Evolutionary conservation across 225 moss, liverwort and hornwort genomes (phyloP).

Genomic region (Thuidium tamariscinum): DNA sequence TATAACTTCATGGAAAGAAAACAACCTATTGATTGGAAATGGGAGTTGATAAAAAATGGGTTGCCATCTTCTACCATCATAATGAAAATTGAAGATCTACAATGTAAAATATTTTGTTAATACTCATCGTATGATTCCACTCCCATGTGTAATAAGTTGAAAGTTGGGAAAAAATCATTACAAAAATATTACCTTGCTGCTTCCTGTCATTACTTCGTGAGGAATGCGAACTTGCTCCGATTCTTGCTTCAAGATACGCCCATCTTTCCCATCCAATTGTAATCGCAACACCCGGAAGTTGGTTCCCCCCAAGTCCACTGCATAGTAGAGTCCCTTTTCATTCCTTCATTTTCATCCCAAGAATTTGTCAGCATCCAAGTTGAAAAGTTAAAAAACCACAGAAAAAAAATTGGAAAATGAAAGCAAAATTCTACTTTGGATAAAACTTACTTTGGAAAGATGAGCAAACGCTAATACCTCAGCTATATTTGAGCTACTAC

Average conservation of each 20-base stretch:
- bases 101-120: neutral
- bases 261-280: slow-evolving; percentile 67
- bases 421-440: neutral
- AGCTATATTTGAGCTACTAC: neutral
- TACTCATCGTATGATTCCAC: neutral
- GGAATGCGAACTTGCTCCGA: slow-evolving; percentile 74
- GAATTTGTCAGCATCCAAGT: neutral
- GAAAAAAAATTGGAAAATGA: neutral
- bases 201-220: slow-evolving; percentile 54
- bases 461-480: neutral
- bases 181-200: slow-evolving; percentile 36
- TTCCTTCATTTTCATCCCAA: slow-evolving; percentile 38
- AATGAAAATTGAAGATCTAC: neutral
- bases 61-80: too few relatives aligned
- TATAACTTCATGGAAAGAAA: too few relatives aligned
- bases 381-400: too few relatives aligned
- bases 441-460: neutral
- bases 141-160: neutral
- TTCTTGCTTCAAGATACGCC: slow-evolving; percentile 70
- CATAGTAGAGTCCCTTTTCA: slow-evolving; percentile 75
- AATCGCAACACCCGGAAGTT: slow-evolving; percentile 91
- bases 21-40: too few relatives aligned
- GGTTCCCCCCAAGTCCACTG: slow-evolving; percentile 89
- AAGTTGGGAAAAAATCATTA: neutral
- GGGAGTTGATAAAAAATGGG: too few relatives aligned